A percentile compares a stretch with the other conserved stretches of the same genome.
phyloP scores from a whole-genome alignment of 2,329 filamentous ascomycete species.

The Neofusicoccum sp. region DNA sequence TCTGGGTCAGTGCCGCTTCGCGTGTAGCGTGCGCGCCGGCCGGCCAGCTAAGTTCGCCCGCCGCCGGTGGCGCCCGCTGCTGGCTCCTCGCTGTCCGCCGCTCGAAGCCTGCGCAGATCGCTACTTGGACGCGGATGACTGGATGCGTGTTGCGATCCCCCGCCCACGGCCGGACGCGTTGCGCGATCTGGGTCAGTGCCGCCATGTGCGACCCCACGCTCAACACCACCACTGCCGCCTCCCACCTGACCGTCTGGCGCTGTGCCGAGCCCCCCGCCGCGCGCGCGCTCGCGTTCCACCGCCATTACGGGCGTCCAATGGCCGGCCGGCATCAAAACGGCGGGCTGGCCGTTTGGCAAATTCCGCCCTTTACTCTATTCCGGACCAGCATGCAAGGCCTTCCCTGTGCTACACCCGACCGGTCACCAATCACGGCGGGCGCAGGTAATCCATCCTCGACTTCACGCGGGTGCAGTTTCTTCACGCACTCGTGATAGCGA shows the following conservation, averaged over 20 bases:
- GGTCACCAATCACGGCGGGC: background rate
- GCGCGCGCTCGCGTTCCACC: background rate
- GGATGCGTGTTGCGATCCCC: background rate
- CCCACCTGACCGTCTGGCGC: slow-evolving; percentile 1
- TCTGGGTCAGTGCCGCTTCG: background rate
- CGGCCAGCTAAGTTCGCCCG: slow-evolving; percentile 1
- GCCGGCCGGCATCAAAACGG: background rate
- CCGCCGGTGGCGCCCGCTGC: background rate
- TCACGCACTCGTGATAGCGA: slow-evolving; percentile 6
- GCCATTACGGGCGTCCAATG: background rate
- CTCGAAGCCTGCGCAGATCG: background rate
- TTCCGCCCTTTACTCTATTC: background rate
- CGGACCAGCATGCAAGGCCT: background rate
- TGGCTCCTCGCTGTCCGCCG: background rate
- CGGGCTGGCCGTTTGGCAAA: slow-evolving; percentile 6
- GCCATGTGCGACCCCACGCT: background rate
- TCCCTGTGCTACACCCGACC: background rate
- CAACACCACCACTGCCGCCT: background rate
- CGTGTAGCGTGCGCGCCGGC: background rate
- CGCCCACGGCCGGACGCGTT: background rate
- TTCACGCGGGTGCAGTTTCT: background rate
- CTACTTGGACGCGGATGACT: slow-evolving; percentile 1
- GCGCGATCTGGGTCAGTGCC: slow-evolving; percentile 2
- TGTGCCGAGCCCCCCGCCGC: background rate
- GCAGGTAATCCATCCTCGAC: background rate